Conservation (phyloP, 345 rosid genomes). For the Murraya koenigii region DNA sequence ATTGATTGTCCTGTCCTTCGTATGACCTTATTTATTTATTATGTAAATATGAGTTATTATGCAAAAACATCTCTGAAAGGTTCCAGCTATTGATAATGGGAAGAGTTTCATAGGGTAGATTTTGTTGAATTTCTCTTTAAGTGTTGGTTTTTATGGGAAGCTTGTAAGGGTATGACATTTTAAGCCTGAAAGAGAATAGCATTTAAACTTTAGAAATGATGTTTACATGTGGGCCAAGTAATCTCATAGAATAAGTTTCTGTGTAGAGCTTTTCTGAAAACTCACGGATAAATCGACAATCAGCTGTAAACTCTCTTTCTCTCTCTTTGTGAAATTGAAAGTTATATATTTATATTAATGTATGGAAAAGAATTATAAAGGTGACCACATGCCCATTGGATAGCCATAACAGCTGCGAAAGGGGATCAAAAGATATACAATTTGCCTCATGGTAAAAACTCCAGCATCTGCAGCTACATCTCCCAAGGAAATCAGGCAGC, state of each 20-base stretch:
- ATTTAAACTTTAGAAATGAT: background rate
- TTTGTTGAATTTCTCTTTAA: background rate
- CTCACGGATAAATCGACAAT: background rate
- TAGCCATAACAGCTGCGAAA: background rate
- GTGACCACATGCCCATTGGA: background rate
- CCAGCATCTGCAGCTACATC: background rate
- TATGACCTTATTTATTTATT: background rate
- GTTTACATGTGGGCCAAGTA: background rate
- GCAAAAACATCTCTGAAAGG: background rate
- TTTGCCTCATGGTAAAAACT: background rate
- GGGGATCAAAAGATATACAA: background rate
- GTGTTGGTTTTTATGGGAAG: background rate
- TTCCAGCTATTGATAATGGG: background rate
- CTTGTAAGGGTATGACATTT: background rate
- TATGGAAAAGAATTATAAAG: background rate
- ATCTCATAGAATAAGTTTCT: background rate
- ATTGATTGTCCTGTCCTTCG: background rate
- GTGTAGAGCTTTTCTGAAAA: background rate
- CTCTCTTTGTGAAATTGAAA: background rate
- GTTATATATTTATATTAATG: background rate
- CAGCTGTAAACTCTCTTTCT: background rate
- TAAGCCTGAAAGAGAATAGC: background rate
- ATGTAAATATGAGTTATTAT: background rate
- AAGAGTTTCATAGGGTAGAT: background rate
- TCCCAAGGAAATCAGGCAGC: background rate